phyloP scores from a whole-genome alignment of 495 filamentous ascomycete genomes.

The Neurospora pannonica region DNA sequence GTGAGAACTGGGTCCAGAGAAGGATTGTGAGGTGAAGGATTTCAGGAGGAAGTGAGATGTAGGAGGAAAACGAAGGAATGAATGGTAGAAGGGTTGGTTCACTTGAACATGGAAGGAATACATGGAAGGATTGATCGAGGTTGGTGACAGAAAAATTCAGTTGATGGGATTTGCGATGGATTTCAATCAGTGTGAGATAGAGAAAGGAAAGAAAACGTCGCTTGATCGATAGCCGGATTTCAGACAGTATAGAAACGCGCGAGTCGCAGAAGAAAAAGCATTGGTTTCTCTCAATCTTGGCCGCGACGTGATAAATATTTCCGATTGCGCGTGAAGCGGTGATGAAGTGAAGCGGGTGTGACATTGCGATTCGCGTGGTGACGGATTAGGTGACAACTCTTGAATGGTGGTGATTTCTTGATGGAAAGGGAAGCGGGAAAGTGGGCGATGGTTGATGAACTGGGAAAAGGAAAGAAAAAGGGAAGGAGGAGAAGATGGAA shows the following conservation, averaged over 20 bases:
- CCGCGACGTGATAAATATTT: neutral
- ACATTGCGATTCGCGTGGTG: neutral
- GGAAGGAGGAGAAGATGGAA: neutral
- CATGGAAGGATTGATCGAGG: neutral
- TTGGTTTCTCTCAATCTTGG: neutral
- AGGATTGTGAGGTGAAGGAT: too few relatives aligned
- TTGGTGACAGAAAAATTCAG: neutral
- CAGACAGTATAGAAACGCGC: neutral
- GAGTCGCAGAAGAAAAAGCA: neutral
- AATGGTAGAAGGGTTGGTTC: neutral
- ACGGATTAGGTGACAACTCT: neutral
- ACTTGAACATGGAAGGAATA: neutral
- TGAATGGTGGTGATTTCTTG: neutral
- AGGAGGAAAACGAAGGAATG: neutral
- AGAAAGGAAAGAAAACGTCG: neutral
- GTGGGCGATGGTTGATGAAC: neutral
- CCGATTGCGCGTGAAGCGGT: neutral
- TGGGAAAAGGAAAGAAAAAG: neutral
- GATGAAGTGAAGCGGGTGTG: neutral
- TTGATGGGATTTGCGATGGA: neutral
- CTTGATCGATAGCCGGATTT: neutral
- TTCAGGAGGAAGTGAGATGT: neutral
- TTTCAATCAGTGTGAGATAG: neutral
- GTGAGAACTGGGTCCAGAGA: too few relatives aligned
- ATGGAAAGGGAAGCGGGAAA: neutral